phyloP scores from a whole-genome alignment of 2,329 filamentous ascomycete genomes.

The Alternaria longipes region DNA sequence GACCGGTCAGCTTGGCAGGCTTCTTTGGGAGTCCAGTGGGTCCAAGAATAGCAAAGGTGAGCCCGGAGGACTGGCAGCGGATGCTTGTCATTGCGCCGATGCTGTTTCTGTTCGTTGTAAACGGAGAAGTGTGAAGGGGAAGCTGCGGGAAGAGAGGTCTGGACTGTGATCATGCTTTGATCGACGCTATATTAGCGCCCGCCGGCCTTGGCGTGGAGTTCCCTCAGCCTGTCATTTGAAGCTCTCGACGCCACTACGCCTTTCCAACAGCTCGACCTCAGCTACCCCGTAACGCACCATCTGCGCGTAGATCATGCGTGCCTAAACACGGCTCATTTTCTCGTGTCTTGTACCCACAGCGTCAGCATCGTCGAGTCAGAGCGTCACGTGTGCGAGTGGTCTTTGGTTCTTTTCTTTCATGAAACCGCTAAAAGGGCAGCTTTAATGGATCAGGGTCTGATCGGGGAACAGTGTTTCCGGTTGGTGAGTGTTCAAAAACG shows the following conservation, averaged over 20 bases:
- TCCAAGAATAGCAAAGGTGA: constrained; percentile 14
- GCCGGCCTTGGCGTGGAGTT: constrained; percentile 8
- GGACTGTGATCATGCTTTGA: constrained; percentile 5
- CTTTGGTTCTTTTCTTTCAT: background rate
- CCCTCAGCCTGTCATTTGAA: constrained; percentile 6
- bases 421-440: background rate
- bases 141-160: constrained; percentile 11
- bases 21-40: constrained; percentile 1
- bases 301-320: background rate
- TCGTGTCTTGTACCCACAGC: background rate
- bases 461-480: background rate
- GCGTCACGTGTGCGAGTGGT: background rate
- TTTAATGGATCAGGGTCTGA: background rate
- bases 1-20: constrained; percentile 11
- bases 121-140: background rate
- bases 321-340: background rate
- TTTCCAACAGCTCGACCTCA: background rate
- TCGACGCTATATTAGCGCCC: constrained; percentile 13
- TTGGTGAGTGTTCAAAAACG: background rate
- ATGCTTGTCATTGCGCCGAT: background rate
- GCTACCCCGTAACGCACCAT: background rate
- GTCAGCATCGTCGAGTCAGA: background rate
- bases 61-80: background rate
- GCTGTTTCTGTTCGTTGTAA: background rate
- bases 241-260: constrained; percentile 5